Percentiles rank a stretch among this genome's conserved stretches.
These are phyloP conservation scores for Pelagophyceae sp. DNA, from an alignment of 352 stramenopile genomes.

Conservation along the genomic window DNA sequence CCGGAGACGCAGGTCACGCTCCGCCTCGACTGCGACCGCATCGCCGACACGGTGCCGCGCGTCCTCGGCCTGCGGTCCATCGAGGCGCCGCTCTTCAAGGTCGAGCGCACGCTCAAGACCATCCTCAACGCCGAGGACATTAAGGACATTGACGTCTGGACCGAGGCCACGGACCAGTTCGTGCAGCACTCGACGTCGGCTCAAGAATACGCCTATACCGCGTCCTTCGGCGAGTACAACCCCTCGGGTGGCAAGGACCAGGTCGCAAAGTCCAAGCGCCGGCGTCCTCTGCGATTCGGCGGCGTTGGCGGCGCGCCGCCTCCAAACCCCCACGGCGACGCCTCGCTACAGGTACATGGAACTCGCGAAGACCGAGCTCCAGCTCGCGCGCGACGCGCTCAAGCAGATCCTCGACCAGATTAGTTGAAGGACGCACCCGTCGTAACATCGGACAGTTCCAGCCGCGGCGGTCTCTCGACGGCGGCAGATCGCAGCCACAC, in stretches of 20 bases:
- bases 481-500: too few species aligned
- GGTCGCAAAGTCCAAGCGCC: constrained; percentile 19
- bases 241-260: constrained; percentile 20
- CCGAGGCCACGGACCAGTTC: background rate
- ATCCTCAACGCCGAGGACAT: background rate
- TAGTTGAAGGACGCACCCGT: too few species aligned
- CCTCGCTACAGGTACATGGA: too few species aligned
- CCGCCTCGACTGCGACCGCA: background rate
- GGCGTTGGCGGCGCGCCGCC: too few species aligned
- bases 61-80: background rate
- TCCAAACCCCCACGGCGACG: too few species aligned
- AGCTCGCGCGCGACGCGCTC: constrained; percentile 9
- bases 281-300: too few species aligned
- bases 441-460: too few species aligned
- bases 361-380: constrained; percentile 1
- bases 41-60: background rate
- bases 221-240: constrained; percentile 20
- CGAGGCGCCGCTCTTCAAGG: constrained; percentile 13
- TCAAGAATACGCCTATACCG: constrained; percentile 18
- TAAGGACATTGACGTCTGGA: constrained; percentile 12
- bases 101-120: background rate
- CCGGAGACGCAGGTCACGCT: background rate
- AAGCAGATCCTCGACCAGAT: background rate
- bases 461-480: too few species aligned
- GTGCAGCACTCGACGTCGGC: constrained; percentile 11